Conservation (phyloP, 2,329 filamentous ascomycete species). For the Paramyrothecium sp. region DNA sequence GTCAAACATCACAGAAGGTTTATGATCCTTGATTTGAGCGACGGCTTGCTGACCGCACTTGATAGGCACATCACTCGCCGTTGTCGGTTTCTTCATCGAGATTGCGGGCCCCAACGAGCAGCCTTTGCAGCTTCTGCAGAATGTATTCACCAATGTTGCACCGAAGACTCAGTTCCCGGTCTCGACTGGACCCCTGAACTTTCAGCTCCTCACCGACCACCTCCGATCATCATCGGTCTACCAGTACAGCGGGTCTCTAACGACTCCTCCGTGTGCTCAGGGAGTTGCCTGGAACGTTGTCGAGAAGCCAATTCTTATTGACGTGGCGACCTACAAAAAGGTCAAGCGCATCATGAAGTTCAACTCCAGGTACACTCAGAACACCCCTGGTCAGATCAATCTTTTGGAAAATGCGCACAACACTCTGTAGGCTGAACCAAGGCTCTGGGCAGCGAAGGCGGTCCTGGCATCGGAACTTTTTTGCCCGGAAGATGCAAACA, state of each 20-base stretch:
- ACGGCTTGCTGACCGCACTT: background rate
- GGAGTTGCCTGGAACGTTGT: slow-evolving; percentile 50
- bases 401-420: slow-evolving; percentile 27
- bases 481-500: slow-evolving; percentile 12
- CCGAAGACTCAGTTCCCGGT: slow-evolving; percentile 31
- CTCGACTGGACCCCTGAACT: slow-evolving; percentile 34
- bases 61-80: background rate
- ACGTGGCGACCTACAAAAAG: slow-evolving; percentile 43
- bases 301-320: slow-evolving; percentile 42
- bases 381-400: slow-evolving; percentile 40
- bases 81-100: background rate
- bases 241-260: slow-evolving; percentile 55
- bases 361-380: slow-evolving; percentile 53
- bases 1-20: background rate
- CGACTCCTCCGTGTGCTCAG: slow-evolving; percentile 58
- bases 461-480: no score
- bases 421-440: background rate
- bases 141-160: slow-evolving; percentile 32
- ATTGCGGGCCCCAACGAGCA: slow-evolving; percentile 1
- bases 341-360: slow-evolving; percentile 53
- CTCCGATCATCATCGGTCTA: slow-evolving; percentile 37
- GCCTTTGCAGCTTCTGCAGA: slow-evolving; percentile 14
- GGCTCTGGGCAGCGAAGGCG: no score
- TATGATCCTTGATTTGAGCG: background rate
- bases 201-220: slow-evolving; percentile 31